Conservation (phyloP, 352 stramenopile species). For the Pythium periplocum region DNA sequence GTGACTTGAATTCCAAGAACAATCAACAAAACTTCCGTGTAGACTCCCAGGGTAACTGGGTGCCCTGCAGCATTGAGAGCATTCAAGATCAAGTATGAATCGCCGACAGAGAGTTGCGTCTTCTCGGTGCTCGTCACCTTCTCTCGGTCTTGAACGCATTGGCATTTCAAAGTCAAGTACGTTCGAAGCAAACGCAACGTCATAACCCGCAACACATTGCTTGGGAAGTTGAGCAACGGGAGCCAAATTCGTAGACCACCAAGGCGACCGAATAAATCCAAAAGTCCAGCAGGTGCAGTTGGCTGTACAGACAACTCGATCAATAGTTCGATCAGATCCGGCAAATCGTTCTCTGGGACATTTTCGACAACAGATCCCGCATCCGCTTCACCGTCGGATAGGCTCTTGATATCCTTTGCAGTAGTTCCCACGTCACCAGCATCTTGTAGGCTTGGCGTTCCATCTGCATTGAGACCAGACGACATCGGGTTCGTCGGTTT, state of each 20-base stretch:
- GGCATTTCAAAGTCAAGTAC: slow-evolving; percentile 74
- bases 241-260: slow-evolving; percentile 81
- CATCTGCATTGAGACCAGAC: slow-evolving; percentile 54
- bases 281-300: slow-evolving; percentile 58
- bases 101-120: slow-evolving; percentile 68
- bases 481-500: slow-evolving; percentile 75
- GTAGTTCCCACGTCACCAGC: slow-evolving; percentile 26
- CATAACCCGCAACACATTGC: slow-evolving; percentile 73
- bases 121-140: slow-evolving; percentile 63
- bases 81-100: slow-evolving; percentile 80
- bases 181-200: slow-evolving; percentile 72
- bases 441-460: slow-evolving; percentile 47
- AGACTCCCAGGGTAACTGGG: slow-evolving; percentile 71
- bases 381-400: slow-evolving; percentile 63
- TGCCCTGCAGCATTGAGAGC: slow-evolving; percentile 62
- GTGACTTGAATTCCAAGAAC: slow-evolving; percentile 69
- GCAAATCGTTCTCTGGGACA: slow-evolving; percentile 63
- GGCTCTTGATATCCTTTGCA: slow-evolving; percentile 31
- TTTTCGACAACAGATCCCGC: slow-evolving; percentile 67
- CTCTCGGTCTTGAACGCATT: slow-evolving; percentile 57
- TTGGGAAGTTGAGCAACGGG: slow-evolving; percentile 67
- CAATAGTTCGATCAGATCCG: slow-evolving; percentile 68
- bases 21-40: slow-evolving; percentile 73
- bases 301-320: slow-evolving; percentile 75
- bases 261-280: slow-evolving; percentile 70